Percentiles rank a stretch among this genome's conserved stretches.
phyloP scores from a whole-genome alignment of 345 rosid genomes.

The Eutrema japonicum region DNA sequence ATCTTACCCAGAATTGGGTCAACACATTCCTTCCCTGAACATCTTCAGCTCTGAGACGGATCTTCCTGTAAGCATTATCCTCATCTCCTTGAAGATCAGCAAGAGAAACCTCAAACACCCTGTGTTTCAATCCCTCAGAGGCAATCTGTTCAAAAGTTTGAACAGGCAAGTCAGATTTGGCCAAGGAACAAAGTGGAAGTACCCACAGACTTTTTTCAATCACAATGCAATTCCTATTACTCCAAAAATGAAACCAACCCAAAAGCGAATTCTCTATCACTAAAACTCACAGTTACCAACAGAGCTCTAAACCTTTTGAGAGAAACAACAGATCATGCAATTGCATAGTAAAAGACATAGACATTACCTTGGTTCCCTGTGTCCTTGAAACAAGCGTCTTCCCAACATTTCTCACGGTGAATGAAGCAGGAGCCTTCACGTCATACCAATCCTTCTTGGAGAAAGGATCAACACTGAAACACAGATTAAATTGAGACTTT shows the following conservation, averaged over 20 bases:
- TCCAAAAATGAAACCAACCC: neutral
- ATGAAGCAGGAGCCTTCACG: conserved; percentile 81
- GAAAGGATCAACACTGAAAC: conserved; percentile 76
- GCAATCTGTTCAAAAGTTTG: conserved; percentile 62
- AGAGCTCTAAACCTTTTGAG: neutral
- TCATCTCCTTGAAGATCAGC: conserved; percentile 89
- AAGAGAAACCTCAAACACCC: conserved; percentile 84
- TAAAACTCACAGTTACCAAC: neutral
- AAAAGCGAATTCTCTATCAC: neutral
- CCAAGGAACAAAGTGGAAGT: neutral
- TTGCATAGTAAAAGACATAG: neutral
- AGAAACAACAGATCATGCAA: neutral
- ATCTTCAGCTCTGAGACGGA: conserved; percentile 89
- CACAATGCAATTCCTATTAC: neutral
- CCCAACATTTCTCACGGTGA: conserved; percentile 67
- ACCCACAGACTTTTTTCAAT: too few species aligned
- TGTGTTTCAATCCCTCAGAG: conserved; percentile 91
- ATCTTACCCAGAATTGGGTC: conserved; percentile 89
- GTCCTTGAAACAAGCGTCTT: conserved; percentile 89
- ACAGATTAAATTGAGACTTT: neutral
- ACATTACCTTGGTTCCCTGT: conserved; percentile 89
- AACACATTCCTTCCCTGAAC: conserved; percentile 89
- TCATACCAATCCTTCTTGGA: conserved; percentile 98
- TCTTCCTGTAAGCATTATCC: conserved; percentile 84
- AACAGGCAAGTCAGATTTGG: neutral